These are phyloP conservation scores for Cyclotella sp. DNA, from an alignment of 108 stramenopile species.

Conservation along the genomic window DNA sequence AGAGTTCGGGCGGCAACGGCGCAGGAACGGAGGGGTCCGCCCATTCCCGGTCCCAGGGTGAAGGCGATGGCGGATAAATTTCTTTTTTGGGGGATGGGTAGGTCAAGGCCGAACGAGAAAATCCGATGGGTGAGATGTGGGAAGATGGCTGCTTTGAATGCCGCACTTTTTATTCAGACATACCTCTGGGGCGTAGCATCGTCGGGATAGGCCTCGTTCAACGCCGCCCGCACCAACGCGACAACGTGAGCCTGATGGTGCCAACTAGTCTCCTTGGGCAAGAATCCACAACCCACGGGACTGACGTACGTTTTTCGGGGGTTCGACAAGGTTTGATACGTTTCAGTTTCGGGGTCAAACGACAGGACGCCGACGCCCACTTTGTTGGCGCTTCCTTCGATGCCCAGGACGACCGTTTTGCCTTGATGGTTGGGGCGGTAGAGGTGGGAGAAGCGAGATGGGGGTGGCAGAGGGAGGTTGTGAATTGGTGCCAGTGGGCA, in stretches of 20 bases:
- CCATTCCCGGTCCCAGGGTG: constrained; percentile 99
- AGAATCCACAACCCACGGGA: constrained; percentile 96
- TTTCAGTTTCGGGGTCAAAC: constrained; percentile 68
- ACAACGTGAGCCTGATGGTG: constrained; percentile 98
- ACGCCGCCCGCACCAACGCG: constrained; percentile 87
- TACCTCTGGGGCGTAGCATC: constrained; percentile 49
- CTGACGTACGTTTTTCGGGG: constrained; percentile 96
- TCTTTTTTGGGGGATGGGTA: not conserved
- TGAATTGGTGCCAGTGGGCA: constrained; percentile 45
- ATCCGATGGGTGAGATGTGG: too few species aligned
- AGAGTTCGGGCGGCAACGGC: constrained; percentile 91
- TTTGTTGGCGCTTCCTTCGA: constrained; percentile 99
- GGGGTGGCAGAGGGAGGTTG: constrained; percentile 53
- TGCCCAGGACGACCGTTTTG: constrained; percentile 82
- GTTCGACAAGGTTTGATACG: constrained; percentile 94
- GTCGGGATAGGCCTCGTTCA: constrained; percentile 85
- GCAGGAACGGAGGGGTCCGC: constrained; percentile 94
- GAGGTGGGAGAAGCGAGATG: constrained; percentile 34
- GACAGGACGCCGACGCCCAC: constrained; percentile 94
- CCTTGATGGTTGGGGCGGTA: constrained; percentile 38
- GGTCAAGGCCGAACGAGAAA: too few species aligned
- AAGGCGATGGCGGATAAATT: constrained; percentile 80
- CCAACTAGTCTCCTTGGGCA: constrained; percentile 96
- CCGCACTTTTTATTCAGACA: not conserved
- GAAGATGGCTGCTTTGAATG: too few species aligned